Evolutionary conservation across 2,329 filamentous ascomycete species (phyloP).

Genomic region (Pestalotiopsis sp.): DNA sequence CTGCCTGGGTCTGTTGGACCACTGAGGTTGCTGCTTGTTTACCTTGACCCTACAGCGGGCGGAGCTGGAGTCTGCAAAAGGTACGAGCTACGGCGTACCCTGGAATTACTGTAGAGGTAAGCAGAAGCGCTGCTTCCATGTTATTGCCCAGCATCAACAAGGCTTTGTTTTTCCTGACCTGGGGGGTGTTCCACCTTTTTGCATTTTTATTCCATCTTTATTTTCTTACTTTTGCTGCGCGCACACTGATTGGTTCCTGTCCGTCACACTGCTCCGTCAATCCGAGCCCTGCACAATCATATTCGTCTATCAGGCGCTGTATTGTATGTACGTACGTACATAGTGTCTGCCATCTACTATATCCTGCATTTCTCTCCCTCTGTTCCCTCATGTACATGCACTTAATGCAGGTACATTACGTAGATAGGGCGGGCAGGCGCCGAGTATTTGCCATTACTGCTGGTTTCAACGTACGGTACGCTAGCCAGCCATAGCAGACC

Average conservation of each 20-base stretch:
- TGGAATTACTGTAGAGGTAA: slow-evolving; percentile 2
- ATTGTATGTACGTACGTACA: neutral
- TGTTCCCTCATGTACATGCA: neutral
- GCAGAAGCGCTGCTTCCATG: slow-evolving; percentile 4
- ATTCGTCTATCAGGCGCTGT: neutral
- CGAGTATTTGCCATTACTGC: neutral
- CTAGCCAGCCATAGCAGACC: neutral
- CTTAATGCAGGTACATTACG: neutral
- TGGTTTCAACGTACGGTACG: neutral
- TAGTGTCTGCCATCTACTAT: neutral
- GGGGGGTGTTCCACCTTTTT: neutral
- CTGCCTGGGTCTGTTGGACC: neutral
- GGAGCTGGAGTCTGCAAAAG: slow-evolving; percentile 14
- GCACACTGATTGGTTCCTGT: neutral
- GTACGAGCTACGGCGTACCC: slow-evolving; percentile 11
- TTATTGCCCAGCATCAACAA: slow-evolving; percentile 13
- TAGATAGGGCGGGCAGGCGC: neutral
- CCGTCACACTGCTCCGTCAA: neutral
- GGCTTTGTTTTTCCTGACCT: neutral
- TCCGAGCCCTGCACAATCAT: neutral
- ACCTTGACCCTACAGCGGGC: slow-evolving; percentile 9
- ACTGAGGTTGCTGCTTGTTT: slow-evolving; percentile 1
- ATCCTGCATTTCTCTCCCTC: neutral
- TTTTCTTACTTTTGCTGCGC: neutral
- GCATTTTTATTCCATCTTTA: neutral